Base-by-base conservation (phyloP, 2,329 filamentous ascomycete genomes). In the Colletotrichum incanum region DNA sequence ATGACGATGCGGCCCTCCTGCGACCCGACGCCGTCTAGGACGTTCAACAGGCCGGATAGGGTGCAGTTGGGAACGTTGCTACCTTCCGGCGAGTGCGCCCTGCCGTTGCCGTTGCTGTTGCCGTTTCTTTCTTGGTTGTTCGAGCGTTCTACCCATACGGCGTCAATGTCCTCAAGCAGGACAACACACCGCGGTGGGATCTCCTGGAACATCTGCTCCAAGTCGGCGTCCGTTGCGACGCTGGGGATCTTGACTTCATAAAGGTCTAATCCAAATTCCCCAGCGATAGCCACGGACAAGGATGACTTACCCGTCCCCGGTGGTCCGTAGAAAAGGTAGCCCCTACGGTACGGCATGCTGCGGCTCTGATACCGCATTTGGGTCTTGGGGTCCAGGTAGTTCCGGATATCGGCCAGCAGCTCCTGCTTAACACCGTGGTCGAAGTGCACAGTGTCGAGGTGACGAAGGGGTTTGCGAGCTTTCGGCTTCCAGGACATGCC, bases 1-100 rank as follows among this genome's bases (percentile, higher is more conserved):
- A 94, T 88, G 23, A 94, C 86, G 34, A 94, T 90, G 20, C 91
- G 87, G 1, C 92, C 92, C 81, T 94, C 92, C 64, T 90, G 88
- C 0, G 90, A 90, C 0, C 91, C 91, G 0, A 93, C 91, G 2
- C 92, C 92, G 74, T 94, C 92, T 12, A 94, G 87, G 11, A 91
- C 89, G 72, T 94, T 94, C 34, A 94, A 83, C 0, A 94, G 82
- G 0, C 90, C 91, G 0, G 91, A 92, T 1, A 94, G 83, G 0
- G 90, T 91, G 70, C 81, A 83, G 26, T 75, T 78, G 7, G 76
- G 76, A 0, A 73, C 61, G 8, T 49, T 65, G 34, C 41, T 71
- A 16, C 56, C 50, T 7, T 67, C 68, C 1, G 65, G 68, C 14
- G 68, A 67, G n/a, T 71, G 64, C 34, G 49, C 65, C 9, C 58